Base-by-base conservation (phyloP, 805 yeast genomes). In the Hanseniaspora pseudoguilliermondii region DNA sequence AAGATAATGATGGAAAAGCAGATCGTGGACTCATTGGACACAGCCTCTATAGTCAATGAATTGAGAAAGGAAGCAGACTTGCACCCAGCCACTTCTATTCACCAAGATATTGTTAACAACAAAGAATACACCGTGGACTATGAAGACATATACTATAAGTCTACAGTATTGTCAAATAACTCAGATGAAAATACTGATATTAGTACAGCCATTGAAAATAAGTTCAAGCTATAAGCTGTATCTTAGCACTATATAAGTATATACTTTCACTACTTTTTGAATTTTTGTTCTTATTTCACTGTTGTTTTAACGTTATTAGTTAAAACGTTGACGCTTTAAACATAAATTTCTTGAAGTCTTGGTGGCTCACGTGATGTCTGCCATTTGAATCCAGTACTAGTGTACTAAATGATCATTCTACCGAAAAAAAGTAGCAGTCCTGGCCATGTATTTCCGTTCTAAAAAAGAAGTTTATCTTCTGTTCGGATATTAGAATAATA, bases 1-100 rank as follows among this genome's bases (percentile, higher is more conserved):
- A 83, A 83, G 65, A 78, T 97, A 65, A 81, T 83, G 35, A 89
- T 93, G 96, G 98, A 93, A 64, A 72, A 86, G 65, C 74, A 80
- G 57, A 77, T 91, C 27, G 84, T 91, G 3, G 79, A 80, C 47
- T 73, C 75, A 49, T 79, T 86, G 15, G 88, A 85, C 58, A 55
- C 35, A 32, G 35, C 47, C 16, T 49, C 54, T n/a, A 23, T 53
- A 16, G 50, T 53, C 15, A 53, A 46, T 20, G 56, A 53, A 25
- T 36, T 53, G n/a, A 53, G 39, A 39, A 53, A 53, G 36, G 56
- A 53, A 32, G 48, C 56, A 20, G 50, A 53, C 16, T 82, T 81
- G 68, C 80, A 75, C 59, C 96, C 96, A 7, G 54, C 57, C 20
- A 54, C 62, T 11, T 60, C 77, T 57, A 57, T 87, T 58, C 95